Evolutionary conservation across 2,329 filamentous ascomycete species (phyloP), one percentile per base, ranked within the genome.

Genomic region (Alternaria ethzedia): DNA sequence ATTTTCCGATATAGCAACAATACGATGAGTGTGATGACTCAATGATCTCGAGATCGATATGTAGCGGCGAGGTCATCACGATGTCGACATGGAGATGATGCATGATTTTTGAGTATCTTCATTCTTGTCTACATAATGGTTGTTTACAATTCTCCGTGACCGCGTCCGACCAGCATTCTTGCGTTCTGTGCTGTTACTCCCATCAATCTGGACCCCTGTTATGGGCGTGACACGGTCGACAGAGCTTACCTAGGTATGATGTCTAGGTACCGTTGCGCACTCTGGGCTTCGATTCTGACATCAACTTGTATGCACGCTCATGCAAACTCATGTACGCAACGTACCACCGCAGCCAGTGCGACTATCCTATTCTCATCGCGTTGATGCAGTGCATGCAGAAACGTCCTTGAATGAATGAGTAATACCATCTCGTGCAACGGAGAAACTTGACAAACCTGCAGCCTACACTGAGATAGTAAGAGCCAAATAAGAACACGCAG

Each of bases 401-500:
- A 32, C 6, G 30, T 32, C 12, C 30, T 32, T 32, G 30, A 13
- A 6, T 6, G 12, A 15, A 15, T 13, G 30, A 32, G 5, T 13
- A 32, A 6, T 15, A 6, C 30, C 13, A n/a, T 9, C 30, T 36
- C 6, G 9, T 36, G 2, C 30, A 36, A 36, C 0, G 13, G 1
- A 36, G 30, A 36, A 36, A 0, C 13, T 36, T 0, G 0, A 8
- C 30, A 9, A 7, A 4, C 13, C 13, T 36, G 13, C 2, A 36
- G 30, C 0, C 0, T n/a, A 36, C 30, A 36, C 2, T n/a, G 7
- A 1, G 4, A 8, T 4, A 0, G 5, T 15, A 0, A 4, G 6
- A 36, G 9, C 1, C 13, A 15, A 4, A n/a, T 5, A 1, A 15
- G 13, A 36, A 36, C 1, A 5, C 30, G 13, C 2, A 3, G 13